These are phyloP conservation scores for Plantago major DNA, from an alignment of 257 asterid genomes.

Conservation along the genomic window DNA sequence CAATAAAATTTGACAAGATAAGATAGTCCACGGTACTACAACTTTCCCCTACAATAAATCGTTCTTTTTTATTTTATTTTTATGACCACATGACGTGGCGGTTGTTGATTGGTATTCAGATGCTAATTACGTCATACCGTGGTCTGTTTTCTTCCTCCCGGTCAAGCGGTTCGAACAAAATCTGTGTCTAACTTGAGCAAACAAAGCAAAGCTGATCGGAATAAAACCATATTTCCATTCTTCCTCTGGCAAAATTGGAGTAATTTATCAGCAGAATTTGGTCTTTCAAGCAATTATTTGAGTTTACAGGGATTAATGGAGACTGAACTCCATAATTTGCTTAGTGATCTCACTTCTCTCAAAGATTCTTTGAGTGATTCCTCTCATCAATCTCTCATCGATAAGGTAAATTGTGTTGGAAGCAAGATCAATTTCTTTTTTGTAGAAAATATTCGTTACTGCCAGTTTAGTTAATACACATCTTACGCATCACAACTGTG, in stretches of 20 bases:
- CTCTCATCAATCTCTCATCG: conserved; percentile 32
- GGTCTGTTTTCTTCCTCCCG: not conserved
- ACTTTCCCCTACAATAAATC: too few species aligned
- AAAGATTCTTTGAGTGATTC: conserved; percentile 44
- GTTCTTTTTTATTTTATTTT: too few species aligned
- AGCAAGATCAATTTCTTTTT: not conserved
- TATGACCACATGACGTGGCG: conserved; percentile 33
- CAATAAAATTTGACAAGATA: too few species aligned
- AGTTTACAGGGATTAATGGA: conserved; percentile 41
- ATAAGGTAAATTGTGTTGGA: conserved; percentile 30
- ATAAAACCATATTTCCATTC: not conserved
- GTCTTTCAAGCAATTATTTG: not conserved
- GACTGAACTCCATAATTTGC: conserved; percentile 49
- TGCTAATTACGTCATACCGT: conserved; percentile 23
- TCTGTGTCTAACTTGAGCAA: conserved; percentile 17
- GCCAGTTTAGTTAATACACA: not conserved
- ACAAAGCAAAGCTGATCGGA: conserved; percentile 7
- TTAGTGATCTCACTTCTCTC: conserved; percentile 52
- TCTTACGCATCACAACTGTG: too few species aligned
- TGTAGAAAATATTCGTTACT: not conserved
- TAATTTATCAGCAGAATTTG: not conserved
- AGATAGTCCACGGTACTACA: too few species aligned
- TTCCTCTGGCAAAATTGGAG: not conserved
- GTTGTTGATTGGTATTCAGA: conserved; percentile 11
- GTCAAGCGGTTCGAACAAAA: conserved; percentile 17